Base-by-base conservation (phyloP, 148 eudicot species). In the Polygonum aviculare region DNA sequence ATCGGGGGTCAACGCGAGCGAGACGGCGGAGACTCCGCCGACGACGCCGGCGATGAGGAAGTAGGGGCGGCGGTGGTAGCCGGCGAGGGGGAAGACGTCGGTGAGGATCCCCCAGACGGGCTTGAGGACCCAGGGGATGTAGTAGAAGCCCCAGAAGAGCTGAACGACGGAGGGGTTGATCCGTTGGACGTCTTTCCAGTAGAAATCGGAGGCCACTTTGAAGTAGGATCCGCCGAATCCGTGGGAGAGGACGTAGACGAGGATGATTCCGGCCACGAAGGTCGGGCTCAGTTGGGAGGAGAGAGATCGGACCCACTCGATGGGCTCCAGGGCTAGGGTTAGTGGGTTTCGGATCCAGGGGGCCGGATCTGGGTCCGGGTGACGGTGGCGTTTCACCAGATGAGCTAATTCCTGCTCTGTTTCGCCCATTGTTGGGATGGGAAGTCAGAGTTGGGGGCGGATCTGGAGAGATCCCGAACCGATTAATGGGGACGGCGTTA, bases 31-130 rank as follows among this genome's bases (percentile, higher is more conserved):
- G 9, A 82, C 62, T 0, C 77, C 71, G 16, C 91, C 93, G 0
- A 86, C n/a, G 0, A 91, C 86, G 1, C 88, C 85, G 2, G 76
- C 16, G 0, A 88, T 55, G 1, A 88, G 51, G 26, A 90, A 81
- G 26, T 90, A 90, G 0, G 93, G 93, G 0, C 88, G 75, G 11
- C 93, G 76, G 7, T 50, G 81, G 73, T 85, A 88, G 0, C 94
- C 94, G 55, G 73, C 62, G 44, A 90, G 22, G 0, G 94, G 94
- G 49, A 90, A 77, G 5, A 86, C 82, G 31, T 90, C 91, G 2
- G 90, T 88, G 47, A 90, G 75, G 31, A 90, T 84, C 0, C 94
- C 94, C 91, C 91, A 88, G 0, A 90, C 7, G 18, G 94, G 94
- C 79, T 83, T 84, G 80, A 90, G 73, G 76, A 90, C 79, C 91